phyloP scores from a whole-genome alignment of 306 rosid species.

The Mimosa bimucronata region DNA sequence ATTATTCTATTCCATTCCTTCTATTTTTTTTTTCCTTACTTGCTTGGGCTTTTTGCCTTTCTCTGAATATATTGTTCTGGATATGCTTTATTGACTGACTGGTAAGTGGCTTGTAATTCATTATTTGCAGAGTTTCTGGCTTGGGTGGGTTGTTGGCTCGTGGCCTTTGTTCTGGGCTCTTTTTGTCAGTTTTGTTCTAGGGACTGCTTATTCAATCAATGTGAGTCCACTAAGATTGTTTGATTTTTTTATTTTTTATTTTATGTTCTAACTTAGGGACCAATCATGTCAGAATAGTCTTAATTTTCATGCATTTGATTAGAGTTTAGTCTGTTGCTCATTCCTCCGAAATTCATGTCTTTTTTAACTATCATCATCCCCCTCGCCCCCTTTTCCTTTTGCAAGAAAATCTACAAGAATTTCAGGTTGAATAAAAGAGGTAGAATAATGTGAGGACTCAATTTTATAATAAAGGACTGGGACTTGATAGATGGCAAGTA shows the following conservation, averaged over 20 bases:
- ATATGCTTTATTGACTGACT: conserved; percentile 18
- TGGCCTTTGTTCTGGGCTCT: conserved; percentile 99
- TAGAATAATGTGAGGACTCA: neutral
- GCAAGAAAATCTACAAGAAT: neutral
- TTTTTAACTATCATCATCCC: neutral
- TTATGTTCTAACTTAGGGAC: conserved; percentile 11
- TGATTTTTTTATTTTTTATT: neutral
- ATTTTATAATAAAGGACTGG: conserved; percentile 4
- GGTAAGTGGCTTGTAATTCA: conserved; percentile 37
- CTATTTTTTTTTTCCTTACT: neutral
- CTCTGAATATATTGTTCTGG: conserved; percentile 19
- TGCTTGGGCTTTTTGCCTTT: neutral
- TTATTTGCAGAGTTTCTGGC: conserved; percentile 84
- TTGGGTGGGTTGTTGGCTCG: conserved; percentile 92
- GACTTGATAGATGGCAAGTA: conserved; percentile 2
- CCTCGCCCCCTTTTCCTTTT: neutral
- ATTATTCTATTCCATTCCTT: too few species aligned
- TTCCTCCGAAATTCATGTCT: conserved; percentile 16
- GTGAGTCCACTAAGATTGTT: conserved; percentile 57
- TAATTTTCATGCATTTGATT: conserved; percentile 9
- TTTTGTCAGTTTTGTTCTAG: conserved; percentile 82
- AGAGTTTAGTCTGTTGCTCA: neutral
- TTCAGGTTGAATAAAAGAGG: neutral
- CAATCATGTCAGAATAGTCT: neutral
- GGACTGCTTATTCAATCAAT: conserved; percentile 94